Evolutionary conservation across 2,329 filamentous ascomycete species (phyloP), one percentile per base, ranked within the genome.

Genomic region (Neoscytalidium dimidiatum): DNA sequence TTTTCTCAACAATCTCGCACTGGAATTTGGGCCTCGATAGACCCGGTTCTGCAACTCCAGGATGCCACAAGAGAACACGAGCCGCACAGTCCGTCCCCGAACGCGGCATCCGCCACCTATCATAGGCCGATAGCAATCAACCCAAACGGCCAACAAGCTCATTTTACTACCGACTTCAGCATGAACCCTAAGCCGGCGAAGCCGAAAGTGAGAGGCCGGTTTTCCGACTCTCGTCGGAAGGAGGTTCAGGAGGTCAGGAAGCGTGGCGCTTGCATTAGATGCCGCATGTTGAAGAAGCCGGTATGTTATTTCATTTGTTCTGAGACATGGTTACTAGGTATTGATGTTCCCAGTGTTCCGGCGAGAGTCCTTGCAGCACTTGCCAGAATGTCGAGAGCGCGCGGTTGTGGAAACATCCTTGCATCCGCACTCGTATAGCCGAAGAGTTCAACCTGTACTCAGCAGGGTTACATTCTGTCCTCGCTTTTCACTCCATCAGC

Each of bases 271-370:
- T 88, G 86, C 69, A 83, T 88, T 67, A 83, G 86, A 35, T 88
- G 86, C 71, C 84, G 86, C 14, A 88, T 88, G 86, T 76, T 88
- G 26, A 88, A 88, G 75, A 88, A 88, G 70, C 84, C 85, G 41
- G 69, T 71, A 64, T 28, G 67, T 56, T 51, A 19, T 9, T 38
- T 14, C 35, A 29, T 35, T 13, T n/a, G 13, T 3, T 19, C n/a
- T n/a, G 4, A 9, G 6, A 13, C 2, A 13, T 23, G 3, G 19
- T 7, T 17, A 14, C 8, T 29, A 3, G 21, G 17, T 49, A 33
- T 33, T 46, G 7, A 41, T n/a, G 11, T 33, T 9, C 11, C 4
- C 29, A 71, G 51, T 88, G 86, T 69, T 88, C 86, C 8, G 84
- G 84, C 35, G 85, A 85, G 21, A 86, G 80, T 43, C 86, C 86